A percentile compares a stretch with the other conserved stretches of the same genome.
Evolutionary conservation across 257 asterid species (phyloP).

Genomic region (Cinchona pubescens): DNA sequence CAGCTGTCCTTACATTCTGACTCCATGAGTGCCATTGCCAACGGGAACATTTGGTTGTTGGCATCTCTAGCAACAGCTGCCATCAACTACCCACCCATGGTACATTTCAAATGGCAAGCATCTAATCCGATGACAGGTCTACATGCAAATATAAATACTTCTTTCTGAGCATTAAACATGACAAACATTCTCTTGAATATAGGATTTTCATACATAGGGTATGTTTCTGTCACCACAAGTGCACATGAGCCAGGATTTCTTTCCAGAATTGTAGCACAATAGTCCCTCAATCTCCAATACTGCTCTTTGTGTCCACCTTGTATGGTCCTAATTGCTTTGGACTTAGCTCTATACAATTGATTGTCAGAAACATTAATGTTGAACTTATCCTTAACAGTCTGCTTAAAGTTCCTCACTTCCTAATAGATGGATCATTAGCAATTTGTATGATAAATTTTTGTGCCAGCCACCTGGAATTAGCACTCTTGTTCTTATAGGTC

Average conservation of each 20-base stretch:
- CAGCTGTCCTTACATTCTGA: neutral
- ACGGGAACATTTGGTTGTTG: neutral
- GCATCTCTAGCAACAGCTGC: neutral
- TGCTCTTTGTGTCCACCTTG: too few species aligned
- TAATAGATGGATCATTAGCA: too few species aligned
- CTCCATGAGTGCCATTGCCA: neutral
- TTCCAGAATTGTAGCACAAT: neutral
- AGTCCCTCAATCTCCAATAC: neutral
- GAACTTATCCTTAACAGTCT: too few species aligned
- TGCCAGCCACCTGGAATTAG: too few species aligned
- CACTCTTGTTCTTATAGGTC: too few species aligned
- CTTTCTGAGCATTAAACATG: neutral
- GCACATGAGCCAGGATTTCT: neutral
- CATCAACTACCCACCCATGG: neutral
- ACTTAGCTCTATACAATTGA: too few species aligned
- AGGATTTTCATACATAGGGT: neutral
- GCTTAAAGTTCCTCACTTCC: too few species aligned
- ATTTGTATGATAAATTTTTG: too few species aligned
- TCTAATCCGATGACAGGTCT: neutral
- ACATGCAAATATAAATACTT: neutral
- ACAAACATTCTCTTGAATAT: neutral
- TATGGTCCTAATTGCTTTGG: too few species aligned
- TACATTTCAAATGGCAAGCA: neutral
- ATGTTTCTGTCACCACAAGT: neutral
- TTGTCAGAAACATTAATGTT: too few species aligned